phyloP scores from a whole-genome alignment of 192 early-diverging fungal genomes.

The Gryganskiella cystojenkinii region DNA sequence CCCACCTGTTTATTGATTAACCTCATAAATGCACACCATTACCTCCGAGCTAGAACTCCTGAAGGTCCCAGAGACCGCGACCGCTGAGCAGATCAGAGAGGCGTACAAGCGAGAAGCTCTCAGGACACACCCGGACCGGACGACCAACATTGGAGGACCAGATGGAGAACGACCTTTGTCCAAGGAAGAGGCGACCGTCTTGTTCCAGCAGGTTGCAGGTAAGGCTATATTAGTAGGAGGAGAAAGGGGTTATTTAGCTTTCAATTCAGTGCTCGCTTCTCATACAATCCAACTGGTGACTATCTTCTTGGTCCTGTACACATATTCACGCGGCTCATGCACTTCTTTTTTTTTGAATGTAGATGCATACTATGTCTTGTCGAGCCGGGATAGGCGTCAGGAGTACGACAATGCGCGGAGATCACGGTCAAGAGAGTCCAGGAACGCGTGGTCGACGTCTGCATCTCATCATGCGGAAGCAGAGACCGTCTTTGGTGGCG shows the following conservation, averaged over 20 bases:
- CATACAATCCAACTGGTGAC: no score
- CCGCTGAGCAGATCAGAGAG: slow-evolving; percentile 74
- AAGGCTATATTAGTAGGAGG: no score
- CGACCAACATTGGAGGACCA: slow-evolving; percentile 60
- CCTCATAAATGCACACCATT: neutral
- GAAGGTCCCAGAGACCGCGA: slow-evolving; percentile 68
- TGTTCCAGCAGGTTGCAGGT: slow-evolving; percentile 77
- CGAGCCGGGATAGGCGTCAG: slow-evolving; percentile 55
- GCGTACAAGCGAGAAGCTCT: slow-evolving; percentile 84
- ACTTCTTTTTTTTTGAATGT: neutral
- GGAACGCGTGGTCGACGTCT: slow-evolving; percentile 11
- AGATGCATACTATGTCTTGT: slow-evolving; percentile 84
- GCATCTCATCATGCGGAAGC: slow-evolving; percentile 61
- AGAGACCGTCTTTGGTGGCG: slow-evolving; percentile 74
- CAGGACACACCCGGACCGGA: slow-evolving; percentile 77
- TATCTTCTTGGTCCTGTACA: no score
- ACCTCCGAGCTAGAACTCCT: slow-evolving; percentile 45
- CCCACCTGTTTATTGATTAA: neutral
- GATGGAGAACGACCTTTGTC: slow-evolving; percentile 34
- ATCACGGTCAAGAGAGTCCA: slow-evolving; percentile 14
- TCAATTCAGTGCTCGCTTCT: no score
- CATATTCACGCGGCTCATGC: no score
- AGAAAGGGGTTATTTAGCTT: no score
- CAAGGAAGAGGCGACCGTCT: slow-evolving; percentile 47
- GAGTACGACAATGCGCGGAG: slow-evolving; percentile 60